Evolutionary conservation across 176 grass and related monocot species (phyloP), one percentile per base, ranked within the genome.

Genomic region (Paspalum vaginatum): DNA sequence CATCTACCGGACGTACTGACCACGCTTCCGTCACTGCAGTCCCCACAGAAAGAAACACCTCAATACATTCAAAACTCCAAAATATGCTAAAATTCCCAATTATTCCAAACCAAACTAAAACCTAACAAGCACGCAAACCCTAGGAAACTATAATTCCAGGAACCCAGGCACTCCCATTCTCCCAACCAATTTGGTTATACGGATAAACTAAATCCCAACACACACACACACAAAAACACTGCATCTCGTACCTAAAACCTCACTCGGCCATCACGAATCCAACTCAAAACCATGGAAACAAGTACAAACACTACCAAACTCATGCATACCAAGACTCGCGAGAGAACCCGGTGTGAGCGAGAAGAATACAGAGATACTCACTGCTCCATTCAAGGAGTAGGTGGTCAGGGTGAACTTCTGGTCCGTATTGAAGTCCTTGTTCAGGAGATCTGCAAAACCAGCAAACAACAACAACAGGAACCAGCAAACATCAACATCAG

Each of bases 331-430:
- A 78, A 70, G 26, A 43, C 8, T 24, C 42, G 40, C 9, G 24
- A 17, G 27, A 25, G 18, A 71, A 38, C 15, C 12, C 3, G 9
- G 5, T 16, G 42, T 55, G 56, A 46, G 11, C 47, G 47, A 65
- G 71, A 42, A 24, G 65, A 47, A 57, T 68, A 45, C 32, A 24
- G 69, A 1, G 13, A 52, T 60, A 88, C 91, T 94, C 75, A 94
- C 91, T 39, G 87, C 66, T 94, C 88, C 88, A 68, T 80, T 88
- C 8, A 61, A 22, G 51, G 88, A 51, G 83, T 48, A 90, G 58
- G 88, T 94, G 40, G 79, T 78, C 70, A 94, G 10, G 67, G 80
- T 70, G 40, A 91, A 80, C 69, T 94, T 91, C 68, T 88, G 85
- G 57, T 86, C 83, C 63, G 79, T 91, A 25, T 83, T 65, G 85